phyloP scores from a whole-genome alignment of 768 basidiomycete genomes.

The Pholiota molesta region DNA sequence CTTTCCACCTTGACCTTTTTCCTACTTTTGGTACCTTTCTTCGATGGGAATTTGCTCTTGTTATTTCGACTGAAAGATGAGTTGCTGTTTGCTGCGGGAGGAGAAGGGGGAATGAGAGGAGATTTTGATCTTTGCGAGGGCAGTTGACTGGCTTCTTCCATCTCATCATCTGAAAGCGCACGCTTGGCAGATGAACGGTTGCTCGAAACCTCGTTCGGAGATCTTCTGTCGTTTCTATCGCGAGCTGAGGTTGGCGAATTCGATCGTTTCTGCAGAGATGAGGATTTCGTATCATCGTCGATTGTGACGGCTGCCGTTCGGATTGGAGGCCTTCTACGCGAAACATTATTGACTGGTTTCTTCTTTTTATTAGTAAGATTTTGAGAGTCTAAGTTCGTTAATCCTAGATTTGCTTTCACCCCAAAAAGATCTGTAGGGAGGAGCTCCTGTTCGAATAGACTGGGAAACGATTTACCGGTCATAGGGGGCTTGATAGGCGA shows the following conservation, averaged over 20 bases:
- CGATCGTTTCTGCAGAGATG: background rate
- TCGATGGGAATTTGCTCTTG: conserved; percentile 35
- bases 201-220: conserved; percentile 13
- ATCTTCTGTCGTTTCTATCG: conserved; percentile 6
- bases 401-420: conserved; percentile 15
- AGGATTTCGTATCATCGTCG: background rate
- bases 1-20: conserved; percentile 54
- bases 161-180: conserved; percentile 36
- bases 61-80: conserved; percentile 22
- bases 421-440: conserved; percentile 24
- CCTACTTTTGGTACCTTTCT: conserved; percentile 42
- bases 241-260: conserved; percentile 5
- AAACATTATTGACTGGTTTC: background rate
- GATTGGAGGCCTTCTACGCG: background rate
- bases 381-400: conserved; percentile 3
- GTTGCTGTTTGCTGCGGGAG: conserved; percentile 47
- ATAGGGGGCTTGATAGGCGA: conserved; percentile 68
- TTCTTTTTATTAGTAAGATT: conserved; percentile 8
- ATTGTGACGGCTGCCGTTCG: background rate
- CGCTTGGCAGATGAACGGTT: conserved; percentile 46
- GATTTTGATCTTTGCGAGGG: conserved; percentile 25
- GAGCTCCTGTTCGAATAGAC: conserved; percentile 59
- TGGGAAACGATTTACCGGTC: conserved; percentile 63
- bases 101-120: conserved; percentile 67
- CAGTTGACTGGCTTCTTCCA: conserved; percentile 25